A percentile compares a stretch with the other conserved stretches of the same genome.
phyloP scores from a whole-genome alignment of 345 rosid species.

The Cochlearia excelsa region DNA sequence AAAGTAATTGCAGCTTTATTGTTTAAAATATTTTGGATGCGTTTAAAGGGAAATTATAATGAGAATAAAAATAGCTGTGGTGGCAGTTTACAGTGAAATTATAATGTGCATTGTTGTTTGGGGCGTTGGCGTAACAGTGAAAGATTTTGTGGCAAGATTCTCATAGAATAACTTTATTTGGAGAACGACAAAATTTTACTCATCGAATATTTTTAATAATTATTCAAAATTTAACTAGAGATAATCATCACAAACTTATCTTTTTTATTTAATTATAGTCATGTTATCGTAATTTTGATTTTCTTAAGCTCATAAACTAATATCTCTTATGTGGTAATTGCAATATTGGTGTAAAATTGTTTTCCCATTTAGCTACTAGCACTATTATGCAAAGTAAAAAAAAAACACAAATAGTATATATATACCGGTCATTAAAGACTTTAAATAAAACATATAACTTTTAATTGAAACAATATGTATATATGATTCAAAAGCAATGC shows the following conservation, averaged over 20 bases:
- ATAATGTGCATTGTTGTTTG: conserved; percentile 37
- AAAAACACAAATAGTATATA: too few relatives aligned
- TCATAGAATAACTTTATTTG: conserved; percentile 66
- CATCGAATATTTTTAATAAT: conserved; percentile 22
- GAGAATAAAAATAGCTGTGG: conserved; percentile 30
- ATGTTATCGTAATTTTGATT: too few relatives aligned
- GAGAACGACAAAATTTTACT: conserved; percentile 35
- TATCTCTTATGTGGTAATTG: too few relatives aligned
- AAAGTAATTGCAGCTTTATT: conserved; percentile 11
- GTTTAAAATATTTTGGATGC: conserved; percentile 13
- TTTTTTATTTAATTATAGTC: conserved; percentile 5
- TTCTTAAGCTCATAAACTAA: too few relatives aligned
- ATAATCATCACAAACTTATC: neutral
- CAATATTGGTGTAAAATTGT: too few relatives aligned
- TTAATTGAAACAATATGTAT: conserved; percentile 18
- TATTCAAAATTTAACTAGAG: conserved; percentile 4
- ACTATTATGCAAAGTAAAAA: too few relatives aligned
- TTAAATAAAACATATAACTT: neutral
- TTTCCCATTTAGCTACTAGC: too few relatives aligned
- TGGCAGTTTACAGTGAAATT: conserved; percentile 16
- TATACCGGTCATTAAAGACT: too few relatives aligned
- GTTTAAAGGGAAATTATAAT: conserved; percentile 14
- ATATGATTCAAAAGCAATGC: conserved; percentile 25
- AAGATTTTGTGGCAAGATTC: conserved; percentile 82
- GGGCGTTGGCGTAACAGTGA: conserved; percentile 44